phyloP scores from a whole-genome alignment of 257 asterid species.

The Solanum chiquidenum region DNA sequence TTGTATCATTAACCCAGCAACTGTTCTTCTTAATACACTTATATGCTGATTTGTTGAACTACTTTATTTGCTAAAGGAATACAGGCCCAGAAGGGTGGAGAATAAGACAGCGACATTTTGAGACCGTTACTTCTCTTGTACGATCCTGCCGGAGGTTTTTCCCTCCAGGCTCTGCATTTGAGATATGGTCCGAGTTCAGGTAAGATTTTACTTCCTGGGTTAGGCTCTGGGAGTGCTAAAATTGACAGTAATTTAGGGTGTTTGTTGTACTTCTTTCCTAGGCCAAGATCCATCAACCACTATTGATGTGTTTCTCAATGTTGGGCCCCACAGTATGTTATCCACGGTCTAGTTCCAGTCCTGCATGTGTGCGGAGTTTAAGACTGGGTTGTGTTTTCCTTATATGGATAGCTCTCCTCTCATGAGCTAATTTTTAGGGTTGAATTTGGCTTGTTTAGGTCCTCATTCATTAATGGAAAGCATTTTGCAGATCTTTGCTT shows the following conservation, averaged over 20 bases:
- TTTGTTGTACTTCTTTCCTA: not conserved
- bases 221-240: not conserved
- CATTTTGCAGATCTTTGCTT: slow-evolving; percentile 61
- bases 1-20: not conserved
- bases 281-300: not conserved
- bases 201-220: slow-evolving; percentile 1
- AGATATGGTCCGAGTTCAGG: slow-evolving; percentile 98
- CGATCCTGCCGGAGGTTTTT: slow-evolving; percentile 90
- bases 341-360: not conserved
- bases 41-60: slow-evolving; percentile 1
- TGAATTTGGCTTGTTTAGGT: not conserved
- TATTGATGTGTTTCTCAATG: not conserved
- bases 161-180: slow-evolving; percentile 74
- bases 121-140: slow-evolving; percentile 74
- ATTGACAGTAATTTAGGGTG: not conserved
- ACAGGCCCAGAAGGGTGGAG: slow-evolving; percentile 99
- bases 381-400: not conserved
- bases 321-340: not conserved
- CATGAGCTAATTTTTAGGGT: not conserved
- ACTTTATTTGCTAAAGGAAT: slow-evolving; percentile 45
- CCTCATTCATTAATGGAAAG: slow-evolving; percentile 1
- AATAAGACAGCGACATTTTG: slow-evolving; percentile 86
- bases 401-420: not conserved
- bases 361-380: not conserved
- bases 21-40: not conserved